These are phyloP conservation scores for Eucalyptus lansdowneana DNA, from an alignment of 345 rosid genomes.

Conservation along the genomic window DNA sequence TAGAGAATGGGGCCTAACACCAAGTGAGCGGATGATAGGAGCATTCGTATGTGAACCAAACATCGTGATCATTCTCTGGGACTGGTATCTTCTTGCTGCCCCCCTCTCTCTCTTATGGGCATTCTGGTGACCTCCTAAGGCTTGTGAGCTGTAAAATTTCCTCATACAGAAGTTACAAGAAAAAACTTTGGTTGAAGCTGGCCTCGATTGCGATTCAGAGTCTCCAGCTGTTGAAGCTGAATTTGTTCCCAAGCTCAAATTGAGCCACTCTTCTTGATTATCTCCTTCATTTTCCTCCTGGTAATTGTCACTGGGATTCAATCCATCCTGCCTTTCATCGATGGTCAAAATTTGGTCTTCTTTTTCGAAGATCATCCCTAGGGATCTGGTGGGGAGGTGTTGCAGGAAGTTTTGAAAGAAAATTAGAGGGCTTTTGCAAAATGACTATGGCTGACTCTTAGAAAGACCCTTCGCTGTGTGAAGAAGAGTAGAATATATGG, in stretches of 20 bases:
- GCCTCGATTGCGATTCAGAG: slow-evolving; percentile 11
- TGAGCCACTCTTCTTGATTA: slow-evolving; percentile 38
- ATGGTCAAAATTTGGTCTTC: slow-evolving; percentile 14
- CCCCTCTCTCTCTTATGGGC: slow-evolving; percentile 79
- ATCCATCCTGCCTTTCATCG: background rate
- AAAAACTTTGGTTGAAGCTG: slow-evolving; percentile 33
- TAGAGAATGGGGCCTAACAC: slow-evolving; percentile 41
- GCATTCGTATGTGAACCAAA: slow-evolving; percentile 23
- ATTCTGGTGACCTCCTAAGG: slow-evolving; percentile 76
- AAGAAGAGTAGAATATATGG: slow-evolving; percentile 13
- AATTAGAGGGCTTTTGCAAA: background rate
- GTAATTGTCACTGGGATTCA: background rate
- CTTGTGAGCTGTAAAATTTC: slow-evolving; percentile 68
- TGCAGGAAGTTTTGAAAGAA: background rate
- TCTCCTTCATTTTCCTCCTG: slow-evolving; percentile 6
- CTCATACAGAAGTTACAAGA: slow-evolving; percentile 71
- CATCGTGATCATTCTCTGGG: slow-evolving; percentile 46
- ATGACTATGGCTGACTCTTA: slow-evolving; percentile 5
- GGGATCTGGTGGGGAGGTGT: background rate
- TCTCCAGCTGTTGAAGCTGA: slow-evolving; percentile 23
- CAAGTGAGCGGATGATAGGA: slow-evolving; percentile 35
- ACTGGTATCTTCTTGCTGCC: slow-evolving; percentile 45
- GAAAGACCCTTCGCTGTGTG: slow-evolving; percentile 11
- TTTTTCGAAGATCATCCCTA: slow-evolving; percentile 26
- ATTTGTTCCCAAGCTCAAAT: slow-evolving; percentile 41